phyloP scores from a whole-genome alignment of 1,139 yeast species.

The Entelexis sorbosivorans region DNA sequence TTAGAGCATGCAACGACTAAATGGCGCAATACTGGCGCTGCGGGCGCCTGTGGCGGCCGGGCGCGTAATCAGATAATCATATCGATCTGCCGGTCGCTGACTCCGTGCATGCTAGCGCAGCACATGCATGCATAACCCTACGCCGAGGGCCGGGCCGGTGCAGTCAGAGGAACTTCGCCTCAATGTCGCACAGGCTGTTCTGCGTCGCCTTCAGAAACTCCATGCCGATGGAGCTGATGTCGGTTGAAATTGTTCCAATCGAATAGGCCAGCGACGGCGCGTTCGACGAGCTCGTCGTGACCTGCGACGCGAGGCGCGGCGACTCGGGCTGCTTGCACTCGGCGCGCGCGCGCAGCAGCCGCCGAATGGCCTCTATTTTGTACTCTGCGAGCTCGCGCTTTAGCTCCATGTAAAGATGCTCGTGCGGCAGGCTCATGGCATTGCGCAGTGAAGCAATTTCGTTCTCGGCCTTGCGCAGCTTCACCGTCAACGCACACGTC shows the following conservation, averaged over 20 bases:
- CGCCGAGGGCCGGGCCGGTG: background rate
- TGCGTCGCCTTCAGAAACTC: constrained; percentile 7
- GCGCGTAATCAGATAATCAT: background rate
- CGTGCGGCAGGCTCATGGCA: constrained; percentile 13
- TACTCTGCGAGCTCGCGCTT: constrained; percentile 1
- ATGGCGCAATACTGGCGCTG: background rate
- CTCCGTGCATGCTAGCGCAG: too few relatives aligned
- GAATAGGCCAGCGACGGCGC: constrained; percentile 1
- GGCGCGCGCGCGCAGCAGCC: background rate
- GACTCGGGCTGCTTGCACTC: background rate
- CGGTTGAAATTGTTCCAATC: background rate
- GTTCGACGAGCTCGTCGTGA: background rate
- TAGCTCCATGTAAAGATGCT: constrained; percentile 3
- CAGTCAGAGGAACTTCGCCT: background rate
- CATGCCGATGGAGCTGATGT: background rate
- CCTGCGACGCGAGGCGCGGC: background rate
- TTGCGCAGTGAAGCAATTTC: constrained; percentile 7
- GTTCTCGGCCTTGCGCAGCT: constrained; percentile 1
- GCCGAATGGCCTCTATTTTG: background rate
- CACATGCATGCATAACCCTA: constrained; percentile 1
- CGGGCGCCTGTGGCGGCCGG: background rate
- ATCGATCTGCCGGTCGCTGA: background rate
- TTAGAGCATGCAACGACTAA: too few relatives aligned
- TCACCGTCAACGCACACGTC: constrained; percentile 14
- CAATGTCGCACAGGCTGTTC: constrained; percentile 5